These are phyloP conservation scores for Colletotrichum nymphaeae DNA, from an alignment of 2,329 filamentous ascomycete genomes.

Conservation along the genomic window DNA sequence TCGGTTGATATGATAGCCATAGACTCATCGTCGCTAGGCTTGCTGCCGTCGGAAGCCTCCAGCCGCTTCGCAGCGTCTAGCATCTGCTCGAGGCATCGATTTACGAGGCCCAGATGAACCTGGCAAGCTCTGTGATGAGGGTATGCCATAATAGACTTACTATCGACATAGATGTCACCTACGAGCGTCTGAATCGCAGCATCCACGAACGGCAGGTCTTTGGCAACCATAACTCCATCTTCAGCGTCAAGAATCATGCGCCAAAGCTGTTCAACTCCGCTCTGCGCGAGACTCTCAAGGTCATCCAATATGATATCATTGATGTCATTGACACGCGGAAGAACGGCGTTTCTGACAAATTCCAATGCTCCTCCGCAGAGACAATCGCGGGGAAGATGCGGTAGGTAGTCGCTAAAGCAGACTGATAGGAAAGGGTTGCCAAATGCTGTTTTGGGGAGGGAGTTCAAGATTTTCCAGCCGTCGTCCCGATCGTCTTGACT, in stretches of 20 bases:
- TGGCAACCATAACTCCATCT: conserved; percentile 62
- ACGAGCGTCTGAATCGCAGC: conserved; percentile 78
- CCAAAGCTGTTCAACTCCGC: conserved; percentile 81
- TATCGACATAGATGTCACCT: conserved; percentile 75
- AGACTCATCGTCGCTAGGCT: conserved; percentile 57
- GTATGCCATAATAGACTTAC: conserved; percentile 60
- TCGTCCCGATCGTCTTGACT: conserved; percentile 70
- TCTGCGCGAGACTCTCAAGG: conserved; percentile 62
- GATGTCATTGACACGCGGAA: conserved; percentile 58
- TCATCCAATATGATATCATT: conserved; percentile 62
- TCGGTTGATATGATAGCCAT: conserved; percentile 64
- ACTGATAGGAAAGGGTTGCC: conserved; percentile 66
- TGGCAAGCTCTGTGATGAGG: conserved; percentile 62
- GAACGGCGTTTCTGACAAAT: conserved; percentile 67
- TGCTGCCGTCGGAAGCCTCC: conserved; percentile 58
- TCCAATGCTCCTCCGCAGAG: conserved; percentile 72
- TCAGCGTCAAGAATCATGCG: conserved; percentile 79
- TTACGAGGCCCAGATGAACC: conserved; percentile 77
- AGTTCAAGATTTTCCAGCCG: conserved; percentile 76
- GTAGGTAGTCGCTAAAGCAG: conserved; percentile 68
- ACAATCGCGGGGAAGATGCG: conserved; percentile 64
- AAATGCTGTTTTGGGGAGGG: conserved; percentile 54
- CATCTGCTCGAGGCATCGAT: conserved; percentile 78
- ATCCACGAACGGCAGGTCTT: conserved; percentile 56
- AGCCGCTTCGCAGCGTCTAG: conserved; percentile 70